Evolutionary conservation across 331 rosid genomes (phyloP).

Genomic region (Telfairia occidentalis): DNA sequence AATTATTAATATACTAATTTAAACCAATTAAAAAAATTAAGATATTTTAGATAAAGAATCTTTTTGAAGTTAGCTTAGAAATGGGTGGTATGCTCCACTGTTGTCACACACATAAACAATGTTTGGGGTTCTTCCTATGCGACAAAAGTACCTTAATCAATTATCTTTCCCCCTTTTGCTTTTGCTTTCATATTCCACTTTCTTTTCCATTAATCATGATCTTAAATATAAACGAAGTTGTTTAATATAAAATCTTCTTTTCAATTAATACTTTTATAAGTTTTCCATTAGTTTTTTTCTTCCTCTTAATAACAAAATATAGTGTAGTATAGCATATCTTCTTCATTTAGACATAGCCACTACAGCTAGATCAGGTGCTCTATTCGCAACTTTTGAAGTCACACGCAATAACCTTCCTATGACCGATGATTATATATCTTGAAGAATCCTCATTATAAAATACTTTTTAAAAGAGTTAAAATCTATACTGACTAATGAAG

Average conservation of each 20-base stretch:
- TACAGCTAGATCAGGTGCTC: neutral
- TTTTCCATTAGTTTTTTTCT: no score
- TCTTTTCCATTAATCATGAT: neutral
- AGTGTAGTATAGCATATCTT: neutral
- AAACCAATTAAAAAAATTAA: neutral
- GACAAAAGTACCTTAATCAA: neutral
- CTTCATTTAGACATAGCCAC: neutral
- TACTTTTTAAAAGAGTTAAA: no score
- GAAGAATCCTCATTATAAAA: no score
- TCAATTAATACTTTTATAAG: neutral
- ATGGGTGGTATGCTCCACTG: conserved; percentile 12
- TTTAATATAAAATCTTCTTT: neutral
- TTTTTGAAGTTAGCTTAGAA: neutral
- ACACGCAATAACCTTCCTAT: neutral
- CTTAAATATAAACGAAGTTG: neutral
- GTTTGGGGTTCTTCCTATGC: neutral
- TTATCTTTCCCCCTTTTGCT: neutral
- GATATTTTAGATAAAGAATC: neutral
- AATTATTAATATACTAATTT: neutral
- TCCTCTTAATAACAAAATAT: no score
- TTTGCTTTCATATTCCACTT: neutral
- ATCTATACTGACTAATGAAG: no score
- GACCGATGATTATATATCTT: neutral
- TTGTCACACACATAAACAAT: neutral
- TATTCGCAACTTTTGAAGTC: neutral